A percentile compares a stretch with the other conserved stretches of the same genome.
These are phyloP conservation scores for Candida dendrica DNA, from an alignment of 805 yeast species.

Conservation along the genomic window DNA sequence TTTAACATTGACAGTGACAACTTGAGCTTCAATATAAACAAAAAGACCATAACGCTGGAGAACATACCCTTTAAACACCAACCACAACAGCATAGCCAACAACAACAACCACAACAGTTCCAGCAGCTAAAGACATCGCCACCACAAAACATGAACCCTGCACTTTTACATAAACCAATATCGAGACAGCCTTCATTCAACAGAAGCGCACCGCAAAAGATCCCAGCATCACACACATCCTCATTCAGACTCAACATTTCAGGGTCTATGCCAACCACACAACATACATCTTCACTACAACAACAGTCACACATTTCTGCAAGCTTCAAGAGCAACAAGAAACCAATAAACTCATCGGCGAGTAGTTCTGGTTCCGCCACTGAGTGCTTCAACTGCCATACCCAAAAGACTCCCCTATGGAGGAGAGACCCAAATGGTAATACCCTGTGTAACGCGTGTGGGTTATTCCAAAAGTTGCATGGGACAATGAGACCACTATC, in stretches of 20 bases:
- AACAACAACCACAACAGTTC: neutral
- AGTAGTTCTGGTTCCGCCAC: slow-evolving; percentile 14
- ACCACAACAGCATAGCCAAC: neutral
- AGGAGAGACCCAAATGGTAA: slow-evolving; percentile 84
- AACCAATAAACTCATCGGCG: neutral
- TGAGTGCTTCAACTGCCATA: slow-evolving; percentile 79
- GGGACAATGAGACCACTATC: slow-evolving; percentile 90
- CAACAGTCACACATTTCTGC: slow-evolving; percentile 2
- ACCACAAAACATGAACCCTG: neutral
- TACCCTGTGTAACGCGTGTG: slow-evolving; percentile 94
- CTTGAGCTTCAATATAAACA: slow-evolving; percentile 7
- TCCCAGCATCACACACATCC: neutral
- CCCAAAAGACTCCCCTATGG: slow-evolving; percentile 91
- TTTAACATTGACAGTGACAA: slow-evolving; percentile 24
- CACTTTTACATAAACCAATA: neutral
- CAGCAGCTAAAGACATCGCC: neutral
- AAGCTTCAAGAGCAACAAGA: neutral
- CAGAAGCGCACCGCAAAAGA: neutral
- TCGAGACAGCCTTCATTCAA: neutral
- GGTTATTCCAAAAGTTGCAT: slow-evolving; percentile 80
- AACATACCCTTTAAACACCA: neutral
- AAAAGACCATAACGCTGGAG: slow-evolving; percentile 5
- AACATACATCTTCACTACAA: neutral
- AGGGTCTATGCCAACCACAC: neutral
- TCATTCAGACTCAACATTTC: neutral